Percentiles rank a stretch among this genome's conserved stretches.
phyloP scores from a whole-genome alignment of 169 alveolate species.

The Eimeria sp. region DNA sequence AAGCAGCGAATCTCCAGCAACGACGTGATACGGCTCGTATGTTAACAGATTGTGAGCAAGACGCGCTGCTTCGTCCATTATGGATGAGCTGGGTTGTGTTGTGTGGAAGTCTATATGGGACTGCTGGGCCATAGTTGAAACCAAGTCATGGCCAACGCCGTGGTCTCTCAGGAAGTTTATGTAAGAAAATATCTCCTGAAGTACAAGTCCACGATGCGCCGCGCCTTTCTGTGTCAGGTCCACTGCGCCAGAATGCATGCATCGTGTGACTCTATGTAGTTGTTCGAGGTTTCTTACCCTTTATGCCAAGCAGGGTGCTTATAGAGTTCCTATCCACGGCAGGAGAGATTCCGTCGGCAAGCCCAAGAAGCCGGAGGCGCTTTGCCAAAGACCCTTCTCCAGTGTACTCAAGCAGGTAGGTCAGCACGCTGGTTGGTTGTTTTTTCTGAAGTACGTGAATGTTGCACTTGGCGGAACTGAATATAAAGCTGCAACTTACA shows the following conservation, averaged over 20 bases:
- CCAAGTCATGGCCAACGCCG: constrained; percentile 71
- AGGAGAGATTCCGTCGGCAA: constrained; percentile 69
- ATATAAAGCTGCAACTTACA: constrained; percentile 20
- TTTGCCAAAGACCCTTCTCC: constrained; percentile 82
- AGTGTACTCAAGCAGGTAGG: constrained; percentile 79
- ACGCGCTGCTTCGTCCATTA: constrained; percentile 83
- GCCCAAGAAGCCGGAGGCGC: constrained; percentile 80
- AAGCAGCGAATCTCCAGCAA: constrained; percentile 81
- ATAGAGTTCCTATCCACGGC: constrained; percentile 73
- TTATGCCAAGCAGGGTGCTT: constrained; percentile 74
- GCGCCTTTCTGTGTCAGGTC: constrained; percentile 78
- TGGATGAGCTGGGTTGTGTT: constrained; percentile 69
- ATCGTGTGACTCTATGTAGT: background rate
- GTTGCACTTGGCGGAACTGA: background rate
- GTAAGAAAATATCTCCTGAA: constrained; percentile 73
- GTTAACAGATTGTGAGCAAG: constrained; percentile 79
- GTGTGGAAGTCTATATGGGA: constrained; percentile 77
- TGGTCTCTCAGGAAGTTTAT: constrained; percentile 72
- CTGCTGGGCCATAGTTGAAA: constrained; percentile 75
- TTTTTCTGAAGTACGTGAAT: constrained; percentile 29
- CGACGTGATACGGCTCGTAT: constrained; percentile 82
- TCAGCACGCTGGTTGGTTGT: constrained; percentile 80
- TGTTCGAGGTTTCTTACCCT: constrained; percentile 41
- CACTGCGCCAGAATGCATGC: constrained; percentile 34
- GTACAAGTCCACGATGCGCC: constrained; percentile 69